phyloP scores from a whole-genome alignment of 495 filamentous ascomycete genomes.

The Xanthoparmelia taractica region DNA sequence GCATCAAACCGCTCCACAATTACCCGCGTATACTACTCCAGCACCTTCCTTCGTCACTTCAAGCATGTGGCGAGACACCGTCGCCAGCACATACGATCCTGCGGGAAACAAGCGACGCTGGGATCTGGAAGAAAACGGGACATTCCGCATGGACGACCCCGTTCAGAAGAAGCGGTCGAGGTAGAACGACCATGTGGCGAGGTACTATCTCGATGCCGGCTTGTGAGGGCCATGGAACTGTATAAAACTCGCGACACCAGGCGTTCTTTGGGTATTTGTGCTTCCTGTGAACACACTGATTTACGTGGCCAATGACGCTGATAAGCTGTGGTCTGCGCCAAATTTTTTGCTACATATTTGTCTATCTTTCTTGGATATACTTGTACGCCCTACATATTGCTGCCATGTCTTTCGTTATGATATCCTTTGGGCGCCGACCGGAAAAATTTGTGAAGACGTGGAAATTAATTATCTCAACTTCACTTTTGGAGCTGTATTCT shows the following conservation, averaged over 20 bases:
- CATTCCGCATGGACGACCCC: conserved; percentile 16
- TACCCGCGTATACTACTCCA: conserved; percentile 43
- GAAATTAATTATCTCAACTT: neutral
- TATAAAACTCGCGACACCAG: neutral
- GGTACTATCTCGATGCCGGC: neutral
- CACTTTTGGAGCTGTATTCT: too few relatives aligned
- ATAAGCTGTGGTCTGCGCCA: neutral
- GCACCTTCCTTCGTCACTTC: conserved; percentile 72
- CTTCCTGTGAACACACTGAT: neutral
- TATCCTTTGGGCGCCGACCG: neutral
- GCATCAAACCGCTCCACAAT: conserved; percentile 42
- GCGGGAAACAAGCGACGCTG: conserved; percentile 69
- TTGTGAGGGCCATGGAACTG: neutral
- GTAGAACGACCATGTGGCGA: conserved; percentile 3
- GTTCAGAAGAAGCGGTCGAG: conserved; percentile 21
- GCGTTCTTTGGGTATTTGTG: neutral
- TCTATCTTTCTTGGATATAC: neutral
- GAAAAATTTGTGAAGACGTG: neutral
- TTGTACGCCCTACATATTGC: neutral
- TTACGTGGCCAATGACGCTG: neutral
- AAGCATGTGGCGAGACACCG: conserved; percentile 92
- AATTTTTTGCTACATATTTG: neutral
- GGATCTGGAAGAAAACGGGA: conserved; percentile 35
- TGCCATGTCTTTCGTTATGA: neutral
- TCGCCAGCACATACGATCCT: conserved; percentile 77